phyloP scores from a whole-genome alignment of 2,329 filamentous ascomycete species.

The Stemphylium vesicarium region DNA sequence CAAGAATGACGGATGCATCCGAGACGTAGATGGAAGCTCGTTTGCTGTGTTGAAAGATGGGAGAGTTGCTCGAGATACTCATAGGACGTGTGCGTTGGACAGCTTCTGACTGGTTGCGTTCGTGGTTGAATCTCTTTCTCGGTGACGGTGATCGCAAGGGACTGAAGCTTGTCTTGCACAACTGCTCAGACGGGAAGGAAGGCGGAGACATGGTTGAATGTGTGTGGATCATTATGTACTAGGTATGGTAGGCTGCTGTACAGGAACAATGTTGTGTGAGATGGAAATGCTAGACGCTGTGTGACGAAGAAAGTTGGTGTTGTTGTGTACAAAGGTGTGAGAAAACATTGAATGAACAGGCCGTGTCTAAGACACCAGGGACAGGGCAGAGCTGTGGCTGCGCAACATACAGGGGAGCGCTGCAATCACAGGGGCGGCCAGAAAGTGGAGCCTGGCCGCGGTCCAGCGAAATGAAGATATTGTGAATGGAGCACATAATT shows the following conservation, averaged over 20 bases:
- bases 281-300: slow-evolving; percentile 6
- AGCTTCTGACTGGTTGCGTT: slow-evolving; percentile 32
- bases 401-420: slow-evolving; percentile 26
- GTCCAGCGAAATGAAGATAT: slow-evolving; percentile 21
- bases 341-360: slow-evolving; percentile 20
- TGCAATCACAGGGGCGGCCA: slow-evolving; percentile 26
- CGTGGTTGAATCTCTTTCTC: slow-evolving; percentile 26
- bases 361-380: slow-evolving; percentile 22
- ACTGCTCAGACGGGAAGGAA: slow-evolving; percentile 22
- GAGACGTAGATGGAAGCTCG: slow-evolving; percentile 37
- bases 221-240: slow-evolving; percentile 26
- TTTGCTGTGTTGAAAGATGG: slow-evolving; percentile 27
- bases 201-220: slow-evolving; percentile 19
- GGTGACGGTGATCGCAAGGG: slow-evolving; percentile 21
- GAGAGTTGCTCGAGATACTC: slow-evolving; percentile 17
- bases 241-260: slow-evolving; percentile 6
- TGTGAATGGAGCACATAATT: slow-evolving; percentile 17
- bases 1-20: slow-evolving; percentile 31
- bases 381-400: slow-evolving; percentile 14
- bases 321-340: slow-evolving; percentile 12
- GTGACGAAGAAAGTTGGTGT: slow-evolving; percentile 16
- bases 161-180: slow-evolving; percentile 28
- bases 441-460: slow-evolving; percentile 14
- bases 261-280: slow-evolving; percentile 14
- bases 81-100: slow-evolving; percentile 28